These are phyloP conservation scores for Erythrobasidium hasegawianum DNA, from an alignment of 1,284 basidiomycete genomes.

Conservation along the genomic window DNA sequence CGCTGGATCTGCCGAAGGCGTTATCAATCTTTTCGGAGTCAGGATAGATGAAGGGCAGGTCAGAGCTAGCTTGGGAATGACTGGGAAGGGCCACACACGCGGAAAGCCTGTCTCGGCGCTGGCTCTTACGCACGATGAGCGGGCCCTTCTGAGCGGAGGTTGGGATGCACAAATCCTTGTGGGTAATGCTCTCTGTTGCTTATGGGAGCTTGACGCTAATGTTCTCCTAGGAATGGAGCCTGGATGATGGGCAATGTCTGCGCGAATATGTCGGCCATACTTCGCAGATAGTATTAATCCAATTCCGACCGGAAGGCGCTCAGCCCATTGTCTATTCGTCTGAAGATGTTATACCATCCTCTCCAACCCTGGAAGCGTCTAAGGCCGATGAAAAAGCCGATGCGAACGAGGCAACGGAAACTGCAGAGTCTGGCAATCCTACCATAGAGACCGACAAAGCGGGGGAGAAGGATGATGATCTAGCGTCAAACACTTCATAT, in stretches of 20 bases:
- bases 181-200: no score
- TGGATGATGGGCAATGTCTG: constrained; percentile 79
- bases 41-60: constrained; percentile 87
- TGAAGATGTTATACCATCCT: neutral
- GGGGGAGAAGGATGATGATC: constrained; percentile 20
- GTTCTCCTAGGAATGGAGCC: constrained; percentile 76
- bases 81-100: constrained; percentile 48
- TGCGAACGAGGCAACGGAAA: neutral
- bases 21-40: constrained; percentile 85
- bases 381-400: neutral
- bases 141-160: constrained; percentile 79
- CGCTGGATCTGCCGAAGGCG: constrained; percentile 76
- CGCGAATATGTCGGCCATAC: constrained; percentile 77
- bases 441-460: constrained; percentile 5
- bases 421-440: neutral
- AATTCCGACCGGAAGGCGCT: constrained; percentile 23
- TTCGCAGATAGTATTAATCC: constrained; percentile 63
- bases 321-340: constrained; percentile 32
- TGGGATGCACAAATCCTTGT: constrained; percentile 88
- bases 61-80: constrained; percentile 61
- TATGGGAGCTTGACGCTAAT: no score
- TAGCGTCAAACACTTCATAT: constrained; percentile 48
- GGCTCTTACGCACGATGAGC: constrained; percentile 72
- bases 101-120: constrained; percentile 78
- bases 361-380: no score